Conservation (phyloP, 1,284 basidiomycete genomes). For the Pterula multifida region DNA sequence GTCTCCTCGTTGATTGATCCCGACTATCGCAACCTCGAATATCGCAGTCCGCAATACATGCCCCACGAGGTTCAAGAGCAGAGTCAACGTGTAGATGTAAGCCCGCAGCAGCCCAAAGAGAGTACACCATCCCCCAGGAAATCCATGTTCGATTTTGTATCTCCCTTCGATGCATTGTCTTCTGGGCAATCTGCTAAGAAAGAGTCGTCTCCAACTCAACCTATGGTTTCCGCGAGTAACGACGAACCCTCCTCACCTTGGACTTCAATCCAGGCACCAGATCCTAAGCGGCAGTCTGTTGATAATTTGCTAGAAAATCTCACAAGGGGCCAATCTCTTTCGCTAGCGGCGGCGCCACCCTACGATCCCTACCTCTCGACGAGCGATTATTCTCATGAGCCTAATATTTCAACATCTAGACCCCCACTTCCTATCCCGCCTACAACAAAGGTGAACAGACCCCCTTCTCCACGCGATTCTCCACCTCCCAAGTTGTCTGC, state of each 20-base stretch:
- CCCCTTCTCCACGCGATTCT: constrained; percentile 31
- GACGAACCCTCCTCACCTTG: constrained; percentile 46
- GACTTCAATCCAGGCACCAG: constrained; percentile 28
- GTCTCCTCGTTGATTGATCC: constrained; percentile 16
- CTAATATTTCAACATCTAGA: constrained; percentile 11
- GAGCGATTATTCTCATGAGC: constrained; percentile 6
- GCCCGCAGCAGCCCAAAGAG: constrained; percentile 15
- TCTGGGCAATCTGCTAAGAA: constrained; percentile 33
- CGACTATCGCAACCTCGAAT: constrained; percentile 17
- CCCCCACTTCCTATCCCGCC: constrained; percentile 19
- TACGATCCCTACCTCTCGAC: constrained; percentile 21
- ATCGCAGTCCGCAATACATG: constrained; percentile 13
- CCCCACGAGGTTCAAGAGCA: constrained; percentile 13
- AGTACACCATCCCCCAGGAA: constrained; percentile 51
- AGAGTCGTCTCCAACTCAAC: constrained; percentile 47
- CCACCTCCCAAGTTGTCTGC: constrained; percentile 36
- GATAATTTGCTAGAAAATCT: constrained; percentile 67
- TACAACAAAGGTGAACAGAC: constrained; percentile 26
- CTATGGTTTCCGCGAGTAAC: constrained; percentile 27
- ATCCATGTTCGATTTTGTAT: constrained; percentile 73
- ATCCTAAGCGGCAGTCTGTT: constrained; percentile 68
- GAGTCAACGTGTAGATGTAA: constrained; percentile 15
- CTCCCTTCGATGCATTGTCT: constrained; percentile 66
- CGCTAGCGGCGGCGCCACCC: constrained; percentile 18
- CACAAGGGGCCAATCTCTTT: constrained; percentile 38